Conservation (phyloP, 768 basidiomycete species). For the Lanmaoa rubissima region DNA sequence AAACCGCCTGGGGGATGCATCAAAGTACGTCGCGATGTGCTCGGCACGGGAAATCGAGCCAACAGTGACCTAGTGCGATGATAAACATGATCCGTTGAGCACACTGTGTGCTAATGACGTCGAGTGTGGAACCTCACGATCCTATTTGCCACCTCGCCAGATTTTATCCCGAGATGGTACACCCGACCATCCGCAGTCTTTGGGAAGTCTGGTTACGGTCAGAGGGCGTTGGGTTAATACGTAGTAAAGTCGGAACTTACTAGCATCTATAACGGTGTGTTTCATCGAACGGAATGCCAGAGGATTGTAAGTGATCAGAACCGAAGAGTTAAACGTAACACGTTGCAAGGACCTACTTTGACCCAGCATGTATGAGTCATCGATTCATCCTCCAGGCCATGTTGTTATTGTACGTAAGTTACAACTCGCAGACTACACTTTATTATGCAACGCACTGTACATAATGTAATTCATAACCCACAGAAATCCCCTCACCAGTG, state of each 20-base stretch:
- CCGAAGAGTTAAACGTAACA: neutral
- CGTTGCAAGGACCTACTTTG: neutral
- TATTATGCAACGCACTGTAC: too few relatives aligned
- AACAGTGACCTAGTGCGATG: slow-evolving; percentile 58
- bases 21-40: slow-evolving; percentile 57
- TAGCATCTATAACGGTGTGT: slow-evolving; percentile 61
- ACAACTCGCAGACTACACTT: too few relatives aligned
- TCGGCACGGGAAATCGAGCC: slow-evolving; percentile 69
- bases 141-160: slow-evolving; percentile 79
- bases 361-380: slow-evolving; percentile 13
- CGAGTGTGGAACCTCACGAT: slow-evolving; percentile 46
- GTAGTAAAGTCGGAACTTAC: slow-evolving; percentile 40
- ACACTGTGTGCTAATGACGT: neutral
- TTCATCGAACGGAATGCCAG: slow-evolving; percentile 45
- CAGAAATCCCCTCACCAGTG: too few relatives aligned
- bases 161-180: slow-evolving; percentile 73
- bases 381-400: too few relatives aligned
- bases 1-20: slow-evolving; percentile 58
- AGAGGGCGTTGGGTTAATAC: neutral
- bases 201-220: slow-evolving; percentile 59
- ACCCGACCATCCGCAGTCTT: slow-evolving; percentile 70
- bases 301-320: slow-evolving; percentile 2
- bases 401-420: neutral
- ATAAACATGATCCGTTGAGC: neutral
- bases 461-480: too few relatives aligned